A percentile compares a stretch with the other conserved stretches of the same genome.
Conservation (phyloP, 768 basidiomycete genomes). For the Tricholoma terreum region DNA sequence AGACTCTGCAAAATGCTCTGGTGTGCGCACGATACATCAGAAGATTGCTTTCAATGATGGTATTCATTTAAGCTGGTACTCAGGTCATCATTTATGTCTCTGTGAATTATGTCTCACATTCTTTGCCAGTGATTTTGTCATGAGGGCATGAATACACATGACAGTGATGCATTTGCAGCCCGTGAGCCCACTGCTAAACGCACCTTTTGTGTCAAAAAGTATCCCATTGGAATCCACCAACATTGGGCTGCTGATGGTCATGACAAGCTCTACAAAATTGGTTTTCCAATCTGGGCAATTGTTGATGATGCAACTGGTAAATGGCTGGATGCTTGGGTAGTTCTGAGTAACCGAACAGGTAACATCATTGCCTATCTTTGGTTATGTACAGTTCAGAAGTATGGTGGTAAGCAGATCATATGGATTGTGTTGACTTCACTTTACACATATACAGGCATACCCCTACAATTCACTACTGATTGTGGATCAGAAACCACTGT, state of each 20-base stretch:
- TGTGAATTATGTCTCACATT: not conserved
- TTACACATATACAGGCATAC: constrained; percentile 24
- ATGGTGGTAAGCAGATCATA: constrained; percentile 20
- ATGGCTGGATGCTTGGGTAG: constrained; percentile 10
- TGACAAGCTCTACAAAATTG: constrained; percentile 37
- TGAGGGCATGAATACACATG: constrained; percentile 7
- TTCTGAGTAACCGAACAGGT: constrained; percentile 5
- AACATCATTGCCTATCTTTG: constrained; percentile 17
- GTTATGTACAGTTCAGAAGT: constrained; percentile 25
- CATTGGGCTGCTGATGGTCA: constrained; percentile 20
- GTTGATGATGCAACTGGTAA: constrained; percentile 2
- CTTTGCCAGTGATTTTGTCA: constrained; percentile 2
- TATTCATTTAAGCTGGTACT: constrained; percentile 10
- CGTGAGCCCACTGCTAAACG: constrained; percentile 7
- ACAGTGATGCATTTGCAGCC: constrained; percentile 1
- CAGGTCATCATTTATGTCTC: not conserved
- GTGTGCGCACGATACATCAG: constrained; percentile 16
- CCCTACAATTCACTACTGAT: constrained; percentile 33
- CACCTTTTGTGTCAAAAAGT: not conserved
- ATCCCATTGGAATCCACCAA: not conserved
- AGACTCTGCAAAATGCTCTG: constrained; percentile 17
- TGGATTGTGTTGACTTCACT: not conserved
- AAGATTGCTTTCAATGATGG: constrained; percentile 17
- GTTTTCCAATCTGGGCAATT: constrained; percentile 32
- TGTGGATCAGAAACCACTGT: constrained; percentile 35